Evolutionary conservation across 2,329 filamentous ascomycete genomes (phyloP).

Genomic region (Tolypocladium guangdongense): DNA sequence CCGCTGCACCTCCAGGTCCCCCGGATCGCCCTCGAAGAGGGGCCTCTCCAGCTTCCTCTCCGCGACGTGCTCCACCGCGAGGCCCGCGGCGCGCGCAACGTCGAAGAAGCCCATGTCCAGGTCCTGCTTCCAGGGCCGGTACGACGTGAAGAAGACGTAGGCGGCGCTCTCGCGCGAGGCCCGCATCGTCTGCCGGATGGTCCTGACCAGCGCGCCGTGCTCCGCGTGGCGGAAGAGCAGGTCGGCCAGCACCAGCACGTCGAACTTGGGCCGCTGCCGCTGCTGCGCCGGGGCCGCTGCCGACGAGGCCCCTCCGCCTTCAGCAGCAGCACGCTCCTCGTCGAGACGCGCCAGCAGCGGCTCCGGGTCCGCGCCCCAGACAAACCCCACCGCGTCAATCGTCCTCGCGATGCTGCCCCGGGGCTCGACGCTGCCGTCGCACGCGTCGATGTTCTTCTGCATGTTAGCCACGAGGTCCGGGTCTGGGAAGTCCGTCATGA

Average conservation of each 20-base stretch:
- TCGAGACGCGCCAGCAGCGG: conserved; percentile 46
- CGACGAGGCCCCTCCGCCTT: neutral
- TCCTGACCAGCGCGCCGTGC: conserved; percentile 65
- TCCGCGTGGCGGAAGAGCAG: conserved; percentile 86
- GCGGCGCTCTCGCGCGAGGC: conserved; percentile 46
- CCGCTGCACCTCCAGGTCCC: conserved; percentile 68
- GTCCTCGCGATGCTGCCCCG: conserved; percentile 17
- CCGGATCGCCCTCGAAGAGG: conserved; percentile 82
- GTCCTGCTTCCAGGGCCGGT: conserved; percentile 79
- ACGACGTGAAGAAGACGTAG: conserved; percentile 88
- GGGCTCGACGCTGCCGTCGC: conserved; percentile 26
- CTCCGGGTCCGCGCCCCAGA: conserved; percentile 64
- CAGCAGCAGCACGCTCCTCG: neutral
- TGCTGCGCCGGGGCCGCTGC: neutral
- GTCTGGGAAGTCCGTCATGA: conserved; percentile 87
- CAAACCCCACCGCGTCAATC: conserved; percentile 58
- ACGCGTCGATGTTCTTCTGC: conserved; percentile 59
- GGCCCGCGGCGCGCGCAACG: conserved; percentile 56
- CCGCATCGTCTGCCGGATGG: conserved; percentile 57
- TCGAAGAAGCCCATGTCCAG: conserved; percentile 85
- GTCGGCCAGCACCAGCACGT: conserved; percentile 78
- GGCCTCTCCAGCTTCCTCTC: conserved; percentile 76
- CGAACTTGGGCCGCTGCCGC: conserved; percentile 41
- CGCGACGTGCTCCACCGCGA: conserved; percentile 67
- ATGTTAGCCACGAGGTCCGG: conserved; percentile 72